phyloP scores from a whole-genome alignment of 2,329 filamentous ascomycete species.

The Fusarium sp. region DNA sequence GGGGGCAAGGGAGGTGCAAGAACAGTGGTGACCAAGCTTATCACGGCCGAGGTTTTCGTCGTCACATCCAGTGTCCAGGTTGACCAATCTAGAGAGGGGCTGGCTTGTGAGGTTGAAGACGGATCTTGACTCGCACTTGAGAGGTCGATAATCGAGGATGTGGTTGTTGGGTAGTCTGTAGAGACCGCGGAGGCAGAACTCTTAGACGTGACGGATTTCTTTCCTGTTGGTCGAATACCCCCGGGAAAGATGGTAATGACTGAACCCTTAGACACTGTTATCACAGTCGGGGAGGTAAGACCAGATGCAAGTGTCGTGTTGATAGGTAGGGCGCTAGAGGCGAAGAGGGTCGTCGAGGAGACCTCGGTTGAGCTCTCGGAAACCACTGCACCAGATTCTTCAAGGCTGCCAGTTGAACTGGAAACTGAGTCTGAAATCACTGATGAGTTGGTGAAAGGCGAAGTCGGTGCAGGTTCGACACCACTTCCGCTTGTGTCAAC shows the following conservation, averaged over 20 bases:
- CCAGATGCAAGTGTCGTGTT: slow-evolving; percentile 8
- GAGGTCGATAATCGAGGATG: slow-evolving; percentile 4
- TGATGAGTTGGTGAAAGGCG: slow-evolving; percentile 6
- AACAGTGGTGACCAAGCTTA: not conserved
- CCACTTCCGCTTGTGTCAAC: not conserved
- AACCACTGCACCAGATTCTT: not conserved
- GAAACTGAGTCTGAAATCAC: not conserved
- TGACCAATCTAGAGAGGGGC: slow-evolving; percentile 24
- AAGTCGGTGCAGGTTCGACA: not conserved
- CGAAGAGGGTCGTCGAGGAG: slow-evolving; percentile 1
- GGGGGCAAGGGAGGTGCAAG: slow-evolving; percentile 3
- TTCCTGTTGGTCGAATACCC: slow-evolving; percentile 12
- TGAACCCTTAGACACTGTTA: slow-evolving; percentile 22
- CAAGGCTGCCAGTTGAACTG: not conserved
- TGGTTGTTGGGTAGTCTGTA: slow-evolving; percentile 10
- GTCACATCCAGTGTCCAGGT: slow-evolving; percentile 21
- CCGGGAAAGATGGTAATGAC: slow-evolving; percentile 33
- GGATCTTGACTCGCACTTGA: not conserved
- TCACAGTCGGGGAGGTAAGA: slow-evolving; percentile 1
- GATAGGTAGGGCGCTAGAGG: slow-evolving; percentile 13
- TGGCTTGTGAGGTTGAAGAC: slow-evolving; percentile 3
- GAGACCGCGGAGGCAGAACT: not conserved
- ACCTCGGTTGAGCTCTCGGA: not conserved
- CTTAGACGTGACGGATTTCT: slow-evolving; percentile 2
- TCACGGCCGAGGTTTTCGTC: not conserved